Percentiles rank a stretch among this genome's conserved stretches.
Conservation (phyloP, 768 basidiomycete species). For the Boletus tomentosulus region DNA sequence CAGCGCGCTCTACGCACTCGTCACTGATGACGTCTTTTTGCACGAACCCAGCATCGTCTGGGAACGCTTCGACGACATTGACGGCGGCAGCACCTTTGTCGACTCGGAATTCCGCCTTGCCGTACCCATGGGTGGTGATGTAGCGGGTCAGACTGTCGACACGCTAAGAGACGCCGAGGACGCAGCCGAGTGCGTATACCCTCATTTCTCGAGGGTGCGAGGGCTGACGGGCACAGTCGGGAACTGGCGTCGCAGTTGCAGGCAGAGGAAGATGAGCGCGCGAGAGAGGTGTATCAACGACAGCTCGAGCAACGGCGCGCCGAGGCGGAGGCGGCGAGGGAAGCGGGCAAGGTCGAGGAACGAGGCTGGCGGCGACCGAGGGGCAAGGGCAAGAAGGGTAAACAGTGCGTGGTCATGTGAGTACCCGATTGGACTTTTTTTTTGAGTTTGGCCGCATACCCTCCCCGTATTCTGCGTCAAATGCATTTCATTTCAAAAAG, state of each 20-base stretch:
- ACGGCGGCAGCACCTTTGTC: constrained; percentile 74
- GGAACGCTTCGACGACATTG: constrained; percentile 88
- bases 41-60: constrained; percentile 79
- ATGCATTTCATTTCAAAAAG: background rate
- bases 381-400: constrained; percentile 38
- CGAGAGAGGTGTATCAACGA: constrained; percentile 34
- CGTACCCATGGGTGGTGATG: constrained; percentile 75
- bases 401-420: constrained; percentile 60
- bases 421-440: background rate
- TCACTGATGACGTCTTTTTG: constrained; percentile 80
- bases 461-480: background rate
- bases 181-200: constrained; percentile 54
- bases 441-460: background rate
- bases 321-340: constrained; percentile 13
- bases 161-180: constrained; percentile 45
- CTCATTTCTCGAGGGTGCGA: background rate
- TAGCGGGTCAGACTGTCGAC: constrained; percentile 68
- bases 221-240: constrained; percentile 37
- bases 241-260: constrained; percentile 76
- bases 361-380: constrained; percentile 17
- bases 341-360: background rate
- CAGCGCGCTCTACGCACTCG: constrained; percentile 67
- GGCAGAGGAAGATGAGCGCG: constrained; percentile 68
- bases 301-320: constrained; percentile 20
- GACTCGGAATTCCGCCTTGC: constrained; percentile 64